These are phyloP conservation scores for Xylaria bambusicola DNA, from an alignment of 495 filamentous ascomycete genomes.

Conservation along the genomic window DNA sequence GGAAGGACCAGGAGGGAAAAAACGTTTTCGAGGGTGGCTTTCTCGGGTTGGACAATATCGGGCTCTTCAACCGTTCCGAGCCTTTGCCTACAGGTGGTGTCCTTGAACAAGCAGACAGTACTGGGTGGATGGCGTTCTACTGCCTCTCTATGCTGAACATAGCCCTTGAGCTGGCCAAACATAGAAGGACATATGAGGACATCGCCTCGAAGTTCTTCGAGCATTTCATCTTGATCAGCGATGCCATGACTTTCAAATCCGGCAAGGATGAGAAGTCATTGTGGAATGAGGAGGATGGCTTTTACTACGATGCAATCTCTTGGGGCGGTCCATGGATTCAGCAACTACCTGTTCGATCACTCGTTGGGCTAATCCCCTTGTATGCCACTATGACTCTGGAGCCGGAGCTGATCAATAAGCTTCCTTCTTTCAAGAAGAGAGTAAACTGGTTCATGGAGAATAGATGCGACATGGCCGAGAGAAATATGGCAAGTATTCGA, in stretches of 20 bases:
- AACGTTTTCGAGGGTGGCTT: constrained; percentile 98
- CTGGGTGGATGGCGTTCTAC: constrained; percentile 99
- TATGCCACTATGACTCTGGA: constrained; percentile 91
- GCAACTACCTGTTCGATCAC: constrained; percentile 85
- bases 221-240: constrained; percentile 95
- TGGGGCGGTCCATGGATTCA: constrained; percentile 92
- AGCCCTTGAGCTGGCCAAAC: constrained; percentile 89
- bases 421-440: constrained; percentile 91
- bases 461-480: constrained; percentile 77
- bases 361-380: constrained; percentile 90
- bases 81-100: constrained; percentile 90
- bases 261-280: constrained; percentile 78
- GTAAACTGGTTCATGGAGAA: constrained; percentile 92
- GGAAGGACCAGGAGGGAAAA: constrained; percentile 90
- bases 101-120: constrained; percentile 94
- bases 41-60: constrained; percentile 95
- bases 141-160: constrained; percentile 96
- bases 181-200: constrained; percentile 94
- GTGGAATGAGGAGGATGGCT: constrained; percentile 94
- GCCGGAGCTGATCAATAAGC: constrained; percentile 86
- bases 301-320: constrained; percentile 98
- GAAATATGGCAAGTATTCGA: constrained; percentile 89
- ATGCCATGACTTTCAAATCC: constrained; percentile 90
- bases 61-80: constrained; percentile 96
- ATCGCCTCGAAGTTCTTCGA: constrained; percentile 99